Conservation (phyloP, 805 yeast genomes). For the Candida ficus region DNA sequence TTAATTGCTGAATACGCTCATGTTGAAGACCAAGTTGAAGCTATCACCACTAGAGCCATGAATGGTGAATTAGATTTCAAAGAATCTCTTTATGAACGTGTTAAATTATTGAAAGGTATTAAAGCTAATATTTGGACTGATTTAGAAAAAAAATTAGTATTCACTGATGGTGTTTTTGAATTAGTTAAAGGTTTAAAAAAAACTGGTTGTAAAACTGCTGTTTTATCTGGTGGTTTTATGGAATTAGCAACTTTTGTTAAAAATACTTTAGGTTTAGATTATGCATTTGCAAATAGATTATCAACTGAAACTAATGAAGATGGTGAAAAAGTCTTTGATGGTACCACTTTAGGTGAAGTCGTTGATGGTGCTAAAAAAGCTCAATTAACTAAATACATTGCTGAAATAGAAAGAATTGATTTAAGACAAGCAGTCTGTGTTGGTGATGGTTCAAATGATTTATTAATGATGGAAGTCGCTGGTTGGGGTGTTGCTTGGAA, state of each 20-base stretch:
- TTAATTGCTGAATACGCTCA: constrained; percentile 91
- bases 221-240: constrained; percentile 90
- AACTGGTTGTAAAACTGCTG: constrained; percentile 69
- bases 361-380: constrained; percentile 89
- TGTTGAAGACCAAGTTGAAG: constrained; percentile 82
- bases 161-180: constrained; percentile 86
- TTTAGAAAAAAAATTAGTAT: constrained; percentile 56
- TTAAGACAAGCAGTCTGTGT: constrained; percentile 65
- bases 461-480: constrained; percentile 85
- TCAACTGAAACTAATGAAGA: constrained; percentile 40
- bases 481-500: constrained; percentile 97
- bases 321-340: constrained; percentile 52
- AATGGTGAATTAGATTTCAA: constrained; percentile 92
- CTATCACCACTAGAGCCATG: constrained; percentile 92
- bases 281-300: constrained; percentile 80
- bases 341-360: constrained; percentile 71
- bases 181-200: constrained; percentile 57
- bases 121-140: constrained; percentile 75
- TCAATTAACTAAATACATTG: constrained; percentile 56
- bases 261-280: constrained; percentile 64
- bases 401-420: constrained; percentile 48
- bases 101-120: constrained; percentile 75
- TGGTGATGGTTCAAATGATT: constrained; percentile 97
- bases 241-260: constrained; percentile 81
- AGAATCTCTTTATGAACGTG: constrained; percentile 73